Base-by-base conservation (phyloP, 1,284 basidiomycete species). In the Taiwanofungus camphoratus region DNA sequence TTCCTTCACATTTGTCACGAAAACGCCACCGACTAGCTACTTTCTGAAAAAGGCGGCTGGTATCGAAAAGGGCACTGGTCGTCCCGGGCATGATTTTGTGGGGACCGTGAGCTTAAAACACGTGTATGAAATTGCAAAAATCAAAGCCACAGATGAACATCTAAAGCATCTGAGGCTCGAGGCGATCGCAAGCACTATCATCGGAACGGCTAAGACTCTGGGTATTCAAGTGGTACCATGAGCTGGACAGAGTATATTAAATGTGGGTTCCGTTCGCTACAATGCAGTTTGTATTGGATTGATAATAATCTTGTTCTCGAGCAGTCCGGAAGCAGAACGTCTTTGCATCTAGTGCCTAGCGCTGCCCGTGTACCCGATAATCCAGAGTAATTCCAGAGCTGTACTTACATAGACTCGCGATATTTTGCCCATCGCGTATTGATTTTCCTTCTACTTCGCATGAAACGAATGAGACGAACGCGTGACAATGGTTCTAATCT, bases 111-210 rank as follows among this genome's bases (percentile, higher is more conserved):
- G 80, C 53, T 76, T 99, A 58, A 99, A 99, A 73, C 94, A 98
- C 70, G 78, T 99, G 59, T 99, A 96, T 67, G 96, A 99, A 74
- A 98, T 99, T 61, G 93, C 96, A 29, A 96, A 91, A 75, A 89
- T 99, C 64, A 99, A 99, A 73, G 78, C 83, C 49, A 80, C 77
- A 55, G 96, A 99, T 68, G 84, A 87, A 45, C 87, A 90, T 62
- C 69, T 95, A 70, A 85, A 81, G 69, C 84, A 87, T 58, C 74
- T 94, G 49, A 77, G 79, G 47, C 73, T 93, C 55, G 88, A 94
- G 71, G 79, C 81, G 52, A 85, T 97, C 36, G 86, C 90, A n/a
- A 83, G 82, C 62, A 88, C 87, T 59, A 73, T 97, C 49, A 68
- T 94, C 52, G 92, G 89, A 43, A 88, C 84, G 52, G 92, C 92